Evolutionary conservation across 495 filamentous ascomycete genomes (phyloP).

Genomic region (Staphylotrichum longicolle): DNA sequence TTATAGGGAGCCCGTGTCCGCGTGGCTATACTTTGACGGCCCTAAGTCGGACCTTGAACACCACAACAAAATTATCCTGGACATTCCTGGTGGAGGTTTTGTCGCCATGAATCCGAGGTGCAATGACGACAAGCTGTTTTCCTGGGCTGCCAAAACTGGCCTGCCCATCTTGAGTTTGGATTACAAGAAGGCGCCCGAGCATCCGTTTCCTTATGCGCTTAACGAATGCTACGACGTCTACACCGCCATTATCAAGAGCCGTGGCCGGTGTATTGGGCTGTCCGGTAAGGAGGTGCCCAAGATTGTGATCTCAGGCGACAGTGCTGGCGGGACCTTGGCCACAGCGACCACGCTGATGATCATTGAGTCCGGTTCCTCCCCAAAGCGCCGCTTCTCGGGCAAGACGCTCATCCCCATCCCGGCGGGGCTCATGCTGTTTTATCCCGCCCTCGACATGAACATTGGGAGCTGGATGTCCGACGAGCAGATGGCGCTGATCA

Average conservation of each 20-base stretch:
- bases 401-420: slow-evolving; percentile 68
- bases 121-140: slow-evolving; percentile 87
- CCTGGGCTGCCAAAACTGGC: slow-evolving; percentile 82
- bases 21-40: slow-evolving; percentile 94
- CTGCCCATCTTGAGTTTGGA: slow-evolving; percentile 86
- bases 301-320: slow-evolving; percentile 84
- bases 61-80: slow-evolving; percentile 79
- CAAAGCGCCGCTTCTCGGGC: slow-evolving; percentile 55
- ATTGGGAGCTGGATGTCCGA: slow-evolving; percentile 99
- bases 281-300: slow-evolving; percentile 68
- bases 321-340: slow-evolving; percentile 88
- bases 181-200: slow-evolving; percentile 92
- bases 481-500: slow-evolving; percentile 92
- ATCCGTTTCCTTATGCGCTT: slow-evolving; percentile 89
- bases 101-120: slow-evolving; percentile 91
- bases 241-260: slow-evolving; percentile 68
- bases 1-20: slow-evolving; percentile 78
- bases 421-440: slow-evolving; percentile 79
- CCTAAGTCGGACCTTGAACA: slow-evolving; percentile 69
- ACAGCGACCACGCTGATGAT: slow-evolving; percentile 83
- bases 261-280: slow-evolving; percentile 78
- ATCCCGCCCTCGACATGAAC: slow-evolving; percentile 89
- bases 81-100: slow-evolving; percentile 92
- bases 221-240: slow-evolving; percentile 98
- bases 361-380: slow-evolving; percentile 63